Base-by-base conservation (phyloP, 73 alveolate genomes). In the Symbiodinium natans region DNA sequence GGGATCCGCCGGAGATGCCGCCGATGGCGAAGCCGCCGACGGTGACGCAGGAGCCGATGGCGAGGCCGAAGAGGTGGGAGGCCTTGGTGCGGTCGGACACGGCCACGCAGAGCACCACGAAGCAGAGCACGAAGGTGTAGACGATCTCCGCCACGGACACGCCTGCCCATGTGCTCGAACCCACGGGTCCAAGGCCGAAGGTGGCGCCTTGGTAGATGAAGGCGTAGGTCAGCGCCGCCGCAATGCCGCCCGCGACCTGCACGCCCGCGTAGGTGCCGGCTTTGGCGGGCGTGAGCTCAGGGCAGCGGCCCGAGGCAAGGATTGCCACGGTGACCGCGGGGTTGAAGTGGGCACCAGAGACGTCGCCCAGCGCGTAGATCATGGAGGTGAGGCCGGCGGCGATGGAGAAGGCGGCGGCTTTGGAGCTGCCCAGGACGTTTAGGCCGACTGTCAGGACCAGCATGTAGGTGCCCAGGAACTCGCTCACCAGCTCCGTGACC, bases 391-490 rank as follows among this genome's bases (percentile, higher is more conserved):
- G 96, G 77, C 88, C 73, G 34, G 96, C 96, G 75, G 96, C 96
- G 41, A 90, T 73, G 77, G 96, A 90, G 96, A 90, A 90, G 27
- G 96, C 96, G 75, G 88, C 96, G 23, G 96, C 96, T 54, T 73
- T 90, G 71, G 96, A 90, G 48, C 74, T 71, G 48, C 86, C 86
- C 39, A 89, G 41, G 31, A 89, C 87, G 38, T 89, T 89, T 71
- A 89, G 48, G 19, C 96, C 96, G 10, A 89, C 96, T 4, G 96
- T 89, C 73, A 89, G 86, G 39, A 71, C 86, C 96, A 89, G 48
- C 96, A 89, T 89, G 96, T 89, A 89, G 34, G 96, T 89, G 36
- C 96, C 96, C 73, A 89, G 34, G 96, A 89, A 89, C 83, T 89
- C 96, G 38, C 96, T 89, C 75, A 71, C 96, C 63, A 89, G 52